Percentiles rank a stretch among this genome's conserved stretches.
phyloP scores from a whole-genome alignment of 1,284 basidiomycete genomes.

The Bjerkandera adusta region DNA sequence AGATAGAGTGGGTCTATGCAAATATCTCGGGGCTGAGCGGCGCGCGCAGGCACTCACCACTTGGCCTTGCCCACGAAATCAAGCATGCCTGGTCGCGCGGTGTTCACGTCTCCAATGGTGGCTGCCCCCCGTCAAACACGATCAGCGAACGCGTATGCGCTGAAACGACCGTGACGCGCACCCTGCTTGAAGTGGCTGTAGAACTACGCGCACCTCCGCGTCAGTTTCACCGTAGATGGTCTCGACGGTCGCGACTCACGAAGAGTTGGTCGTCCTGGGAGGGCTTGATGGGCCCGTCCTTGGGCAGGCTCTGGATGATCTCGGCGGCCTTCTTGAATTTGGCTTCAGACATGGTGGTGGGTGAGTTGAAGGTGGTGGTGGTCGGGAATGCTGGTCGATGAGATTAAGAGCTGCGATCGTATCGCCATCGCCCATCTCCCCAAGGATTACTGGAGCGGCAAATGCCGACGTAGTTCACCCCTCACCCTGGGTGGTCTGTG shows the following conservation, averaged over 20 bases:
- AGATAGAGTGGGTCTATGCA: slow-evolving; percentile 6
- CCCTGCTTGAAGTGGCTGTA: slow-evolving; percentile 93
- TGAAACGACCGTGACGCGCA: slow-evolving; percentile 27
- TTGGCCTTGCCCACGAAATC: slow-evolving; percentile 84
- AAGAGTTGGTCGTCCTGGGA: slow-evolving; percentile 74
- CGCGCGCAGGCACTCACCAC: slow-evolving; percentile 52
- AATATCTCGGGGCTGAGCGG: not conserved
- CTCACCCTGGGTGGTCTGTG: too few relatives aligned
- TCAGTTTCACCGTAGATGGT: slow-evolving; percentile 10
- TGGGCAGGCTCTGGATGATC: slow-evolving; percentile 72
- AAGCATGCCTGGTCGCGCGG: slow-evolving; percentile 63
- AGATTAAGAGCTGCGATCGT: slow-evolving; percentile 5
- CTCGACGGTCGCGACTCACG: slow-evolving; percentile 43
- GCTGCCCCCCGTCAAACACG: slow-evolving; percentile 46
- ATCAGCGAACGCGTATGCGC: slow-evolving; percentile 11
- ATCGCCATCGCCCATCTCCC: slow-evolving; percentile 11
- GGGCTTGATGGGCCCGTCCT: slow-evolving; percentile 81
- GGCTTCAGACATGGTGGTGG: slow-evolving; percentile 51
- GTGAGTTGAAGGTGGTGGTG: slow-evolving; percentile 5
- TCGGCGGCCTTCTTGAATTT: slow-evolving; percentile 80
- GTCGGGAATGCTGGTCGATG: not conserved
- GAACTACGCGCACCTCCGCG: slow-evolving; percentile 62
- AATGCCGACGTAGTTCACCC: too few relatives aligned
- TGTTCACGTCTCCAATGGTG: slow-evolving; percentile 73
- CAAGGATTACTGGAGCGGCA: slow-evolving; percentile 62